Percentiles rank a stretch among this genome's conserved stretches.
Evolutionary conservation across 257 asterid species (phyloP).

Genomic region (Lycium barbarum): DNA sequence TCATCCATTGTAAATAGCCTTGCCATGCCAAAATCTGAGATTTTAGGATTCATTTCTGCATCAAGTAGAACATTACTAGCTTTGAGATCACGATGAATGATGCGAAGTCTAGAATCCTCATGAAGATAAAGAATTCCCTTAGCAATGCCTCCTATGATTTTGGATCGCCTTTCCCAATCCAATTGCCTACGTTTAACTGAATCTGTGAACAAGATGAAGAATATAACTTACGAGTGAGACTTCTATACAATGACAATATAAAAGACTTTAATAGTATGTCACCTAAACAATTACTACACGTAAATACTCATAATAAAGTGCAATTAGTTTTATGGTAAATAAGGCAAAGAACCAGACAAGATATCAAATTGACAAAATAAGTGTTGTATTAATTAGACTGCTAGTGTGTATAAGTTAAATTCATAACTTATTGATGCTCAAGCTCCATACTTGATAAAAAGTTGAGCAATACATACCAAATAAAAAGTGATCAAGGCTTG

Average conservation of each 20-base stretch:
- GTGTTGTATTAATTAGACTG: no score
- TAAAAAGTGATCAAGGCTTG: conserved; percentile 34
- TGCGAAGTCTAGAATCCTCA: conserved; percentile 35
- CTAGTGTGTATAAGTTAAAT: no score
- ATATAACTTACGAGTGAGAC: neutral
- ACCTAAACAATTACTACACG: neutral
- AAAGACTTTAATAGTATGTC: neutral
- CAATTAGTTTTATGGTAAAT: no score
- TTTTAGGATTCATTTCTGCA: conserved; percentile 34
- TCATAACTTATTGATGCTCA: no score
- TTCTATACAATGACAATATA: no score
- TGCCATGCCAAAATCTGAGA: conserved; percentile 40
- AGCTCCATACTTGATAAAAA: no score
- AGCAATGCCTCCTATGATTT: conserved; percentile 38
- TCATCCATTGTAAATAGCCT: conserved; percentile 30
- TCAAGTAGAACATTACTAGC: conserved; percentile 40
- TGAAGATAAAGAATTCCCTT: conserved; percentile 39
- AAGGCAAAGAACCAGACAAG: neutral
- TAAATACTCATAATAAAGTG: neutral
- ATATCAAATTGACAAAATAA: neutral
- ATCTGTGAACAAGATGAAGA: conserved; percentile 14
- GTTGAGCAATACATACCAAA: neutral
- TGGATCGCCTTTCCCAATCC: conserved; percentile 31
- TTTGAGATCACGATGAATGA: conserved; percentile 42
- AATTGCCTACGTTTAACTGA: neutral